Base-by-base conservation (phyloP, 495 filamentous ascomycete genomes). In the Pyronema omphalodes region DNA sequence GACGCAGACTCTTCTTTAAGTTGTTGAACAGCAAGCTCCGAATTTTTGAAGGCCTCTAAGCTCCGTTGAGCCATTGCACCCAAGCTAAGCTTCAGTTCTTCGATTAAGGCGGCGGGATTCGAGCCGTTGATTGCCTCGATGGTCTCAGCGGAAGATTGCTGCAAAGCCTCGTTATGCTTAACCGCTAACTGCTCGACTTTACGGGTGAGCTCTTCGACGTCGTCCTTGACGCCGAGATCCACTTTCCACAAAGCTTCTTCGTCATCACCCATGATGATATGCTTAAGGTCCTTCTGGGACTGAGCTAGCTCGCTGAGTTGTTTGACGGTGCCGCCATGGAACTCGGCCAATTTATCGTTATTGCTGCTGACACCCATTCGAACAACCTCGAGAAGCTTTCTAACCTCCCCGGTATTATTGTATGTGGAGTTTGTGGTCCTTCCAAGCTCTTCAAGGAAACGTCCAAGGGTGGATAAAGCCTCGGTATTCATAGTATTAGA, bases 171-270 rank as follows among this genome's bases (percentile, higher is more conserved):
- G 1, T 40, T 52, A 40, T 64, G 59, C 44, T 58, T 57, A 34
- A 63, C 61, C 46, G 56, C 41, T 43, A 95, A 94, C 3, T 85
- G 87, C 1, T 95, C 76, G 7, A 96, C 88, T 62, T 96, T 88
- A 9, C 88, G 85, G 14, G 88, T 81, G 37, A 98, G 72, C 58
- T 95, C 88, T 40, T 86, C 80, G 9, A 94, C 82, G 12, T 93
- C 70, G 2, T 83, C 80, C 67, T 95, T 98, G 37, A 94, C 84
- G 40, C 61, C 61, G 3, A 63, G 48, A 40, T 64, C 61, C 14
- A 60, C 55, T 23, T 63, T 59, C 60, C 61, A 64, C 43, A 63
- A 55, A 43, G 54, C 59, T 14, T 64, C 61, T 43, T 64, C 61
- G 36, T 59, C 61, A 49, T 55, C 55, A 1, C 53, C 57, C 46